A percentile compares a stretch with the other conserved stretches of the same genome.
Evolutionary conservation across 805 yeast genomes (phyloP).

Genomic region (Hanseniaspora thailandica): DNA sequence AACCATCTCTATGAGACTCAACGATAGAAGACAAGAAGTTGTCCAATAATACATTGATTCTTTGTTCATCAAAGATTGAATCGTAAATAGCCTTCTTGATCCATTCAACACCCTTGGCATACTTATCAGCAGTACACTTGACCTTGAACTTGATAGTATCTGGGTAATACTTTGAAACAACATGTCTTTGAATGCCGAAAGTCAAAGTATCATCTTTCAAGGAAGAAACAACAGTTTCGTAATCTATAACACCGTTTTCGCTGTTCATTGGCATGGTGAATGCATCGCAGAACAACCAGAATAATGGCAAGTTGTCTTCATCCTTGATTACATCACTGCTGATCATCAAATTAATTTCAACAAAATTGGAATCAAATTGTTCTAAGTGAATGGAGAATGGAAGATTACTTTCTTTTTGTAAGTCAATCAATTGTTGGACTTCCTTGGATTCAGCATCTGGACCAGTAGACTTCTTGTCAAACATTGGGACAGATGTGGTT

Average conservation of each 20-base stretch:
- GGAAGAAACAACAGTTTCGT: conserved; percentile 63
- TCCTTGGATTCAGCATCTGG: conserved; percentile 23
- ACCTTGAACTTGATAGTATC: conserved; percentile 56
- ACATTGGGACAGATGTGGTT: conserved; percentile 51
- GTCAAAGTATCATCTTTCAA: conserved; percentile 65
- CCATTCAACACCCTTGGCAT: conserved; percentile 66
- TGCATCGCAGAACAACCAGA: conserved; percentile 53
- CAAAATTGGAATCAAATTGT: conserved; percentile 65
- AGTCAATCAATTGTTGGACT: conserved; percentile 22
- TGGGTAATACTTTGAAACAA: conserved; percentile 42
- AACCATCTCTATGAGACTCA: conserved; percentile 32
- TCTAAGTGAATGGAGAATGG: conserved; percentile 71
- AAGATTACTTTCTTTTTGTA: conserved; percentile 34
- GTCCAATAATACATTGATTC: conserved; percentile 49
- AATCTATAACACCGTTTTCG: conserved; percentile 48
- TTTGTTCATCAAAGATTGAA: conserved; percentile 57
- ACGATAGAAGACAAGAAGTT: conserved; percentile 32
- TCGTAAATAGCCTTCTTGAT: conserved; percentile 50
- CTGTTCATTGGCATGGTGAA: conserved; percentile 60
- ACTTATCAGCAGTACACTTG: conserved; percentile 50
- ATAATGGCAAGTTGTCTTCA: conserved; percentile 45
- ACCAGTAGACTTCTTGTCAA: conserved; percentile 30
- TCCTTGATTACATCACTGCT: conserved; percentile 39
- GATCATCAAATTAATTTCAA: conserved; percentile 54
- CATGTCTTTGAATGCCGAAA: conserved; percentile 44